Conservation (phyloP, 768 basidiomycete genomes). For the Leccinum pellstonianum region DNA sequence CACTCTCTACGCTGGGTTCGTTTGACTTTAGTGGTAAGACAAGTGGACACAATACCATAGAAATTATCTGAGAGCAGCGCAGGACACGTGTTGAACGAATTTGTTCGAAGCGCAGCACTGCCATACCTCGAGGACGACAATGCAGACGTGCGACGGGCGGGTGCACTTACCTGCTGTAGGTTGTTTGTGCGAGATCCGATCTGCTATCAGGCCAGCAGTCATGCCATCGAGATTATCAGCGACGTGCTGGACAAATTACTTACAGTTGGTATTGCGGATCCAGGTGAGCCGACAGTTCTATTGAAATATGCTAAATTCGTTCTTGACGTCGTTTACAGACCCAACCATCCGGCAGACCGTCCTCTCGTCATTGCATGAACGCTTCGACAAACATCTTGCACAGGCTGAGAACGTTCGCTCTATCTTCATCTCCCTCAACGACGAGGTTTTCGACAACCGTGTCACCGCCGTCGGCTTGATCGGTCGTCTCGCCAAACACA, state of each 20-base stretch:
- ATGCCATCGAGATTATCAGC: slow-evolving; percentile 95
- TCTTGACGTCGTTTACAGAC: slow-evolving; percentile 38
- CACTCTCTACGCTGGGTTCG: slow-evolving; percentile 79
- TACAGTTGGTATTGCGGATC: slow-evolving; percentile 94
- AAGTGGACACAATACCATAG: neutral
- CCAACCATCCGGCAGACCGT: slow-evolving; percentile 83
- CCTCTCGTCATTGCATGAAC: slow-evolving; percentile 80
- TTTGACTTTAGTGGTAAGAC: slow-evolving; percentile 90
- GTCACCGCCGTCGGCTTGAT: slow-evolving; percentile 89
- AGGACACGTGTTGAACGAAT: slow-evolving; percentile 95
- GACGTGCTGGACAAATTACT: slow-evolving; percentile 97
- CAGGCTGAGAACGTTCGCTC: slow-evolving; percentile 99
- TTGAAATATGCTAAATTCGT: slow-evolving; percentile 2
- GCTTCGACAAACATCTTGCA: slow-evolving; percentile 95
- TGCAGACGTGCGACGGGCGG: slow-evolving; percentile 81
- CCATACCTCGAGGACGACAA: slow-evolving; percentile 95
- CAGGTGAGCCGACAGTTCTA: slow-evolving; percentile 51
- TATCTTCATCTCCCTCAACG: slow-evolving; percentile 94
- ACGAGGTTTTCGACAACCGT: slow-evolving; percentile 93
- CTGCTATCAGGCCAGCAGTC: slow-evolving; percentile 91
- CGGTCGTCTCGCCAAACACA: slow-evolving; percentile 90
- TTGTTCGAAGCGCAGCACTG: slow-evolving; percentile 86
- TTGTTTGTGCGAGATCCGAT: slow-evolving; percentile 95
- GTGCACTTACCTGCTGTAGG: slow-evolving; percentile 88
- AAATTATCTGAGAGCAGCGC: slow-evolving; percentile 10